A percentile compares a stretch with the other conserved stretches of the same genome.
These are phyloP conservation scores for Cystoisospora suis DNA, from an alignment of 169 alveolate genomes.

Conservation along the genomic window DNA sequence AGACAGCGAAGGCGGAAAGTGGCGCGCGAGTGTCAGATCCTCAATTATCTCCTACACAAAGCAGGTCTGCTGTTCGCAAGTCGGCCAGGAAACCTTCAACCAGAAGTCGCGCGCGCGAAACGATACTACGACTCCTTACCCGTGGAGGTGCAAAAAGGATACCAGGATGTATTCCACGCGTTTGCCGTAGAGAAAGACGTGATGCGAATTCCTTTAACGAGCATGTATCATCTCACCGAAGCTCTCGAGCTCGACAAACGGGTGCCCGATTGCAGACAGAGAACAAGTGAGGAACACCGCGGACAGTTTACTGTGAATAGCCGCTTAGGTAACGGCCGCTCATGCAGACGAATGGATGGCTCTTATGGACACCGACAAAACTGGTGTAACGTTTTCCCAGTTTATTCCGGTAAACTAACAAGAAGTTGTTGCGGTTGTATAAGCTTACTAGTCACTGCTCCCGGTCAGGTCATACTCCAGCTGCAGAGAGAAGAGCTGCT, in stretches of 20 bases:
- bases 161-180: conserved; percentile 55
- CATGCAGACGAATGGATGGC: not conserved
- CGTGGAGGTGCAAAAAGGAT: conserved; percentile 41
- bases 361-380: not conserved
- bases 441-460: no score
- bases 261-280: conserved; percentile 54
- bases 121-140: conserved; percentile 30
- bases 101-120: conserved; percentile 46
- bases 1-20: conserved; percentile 17
- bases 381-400: not conserved
- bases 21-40: conserved; percentile 52
- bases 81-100: conserved; percentile 7
- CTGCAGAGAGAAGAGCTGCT: conserved; percentile 42
- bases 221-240: conserved; percentile 19
- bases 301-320: not conserved
- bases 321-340: not conserved
- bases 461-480: conserved; percentile 32
- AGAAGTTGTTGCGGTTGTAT: no score
- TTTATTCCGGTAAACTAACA: not conserved
- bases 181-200: conserved; percentile 25
- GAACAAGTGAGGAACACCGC: conserved; percentile 20
- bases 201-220: conserved; percentile 34
- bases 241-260: conserved; percentile 47
- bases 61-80: conserved; percentile 40
- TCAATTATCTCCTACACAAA: conserved; percentile 48